Conservation (phyloP, 805 yeast species). For the Sugiyamaella chiloensis region DNA sequence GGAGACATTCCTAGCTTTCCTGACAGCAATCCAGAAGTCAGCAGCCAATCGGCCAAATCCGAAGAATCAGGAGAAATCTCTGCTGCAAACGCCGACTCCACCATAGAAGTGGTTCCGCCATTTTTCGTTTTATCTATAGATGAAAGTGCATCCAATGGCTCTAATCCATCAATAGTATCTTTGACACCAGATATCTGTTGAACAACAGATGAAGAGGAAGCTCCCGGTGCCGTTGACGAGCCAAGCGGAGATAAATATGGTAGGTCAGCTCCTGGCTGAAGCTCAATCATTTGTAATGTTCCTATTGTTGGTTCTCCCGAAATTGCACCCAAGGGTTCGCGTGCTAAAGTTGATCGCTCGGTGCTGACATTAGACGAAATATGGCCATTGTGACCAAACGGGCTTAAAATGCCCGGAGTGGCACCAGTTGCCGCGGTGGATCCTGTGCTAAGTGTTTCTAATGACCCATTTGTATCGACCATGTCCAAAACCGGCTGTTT, state of each 20-base stretch:
- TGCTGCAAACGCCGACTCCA: background rate
- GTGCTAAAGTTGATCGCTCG: background rate
- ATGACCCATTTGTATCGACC: background rate
- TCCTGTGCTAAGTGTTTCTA: background rate
- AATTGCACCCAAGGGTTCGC: too few relatives aligned
- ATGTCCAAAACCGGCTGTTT: too few relatives aligned
- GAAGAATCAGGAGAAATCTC: slow-evolving; percentile 13
- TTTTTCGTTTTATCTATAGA: background rate
- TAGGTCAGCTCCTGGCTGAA: background rate
- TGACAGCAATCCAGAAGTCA: slow-evolving; percentile 15
- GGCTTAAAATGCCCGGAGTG: background rate
- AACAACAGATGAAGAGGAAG: background rate
- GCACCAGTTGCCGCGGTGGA: background rate
- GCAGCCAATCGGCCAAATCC: slow-evolving; percentile 16
- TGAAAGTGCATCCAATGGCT: background rate
- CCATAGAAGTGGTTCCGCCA: too few relatives aligned
- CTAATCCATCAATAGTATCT: background rate
- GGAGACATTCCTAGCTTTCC: slow-evolving; percentile 8
- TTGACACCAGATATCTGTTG: background rate
- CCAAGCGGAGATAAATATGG: background rate
- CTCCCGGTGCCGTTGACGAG: background rate
- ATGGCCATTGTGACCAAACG: background rate
- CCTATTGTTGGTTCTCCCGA: background rate
- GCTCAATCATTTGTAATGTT: slow-evolving; percentile 1
- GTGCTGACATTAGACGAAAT: background rate